phyloP scores from a whole-genome alignment of 2,329 filamentous ascomycete genomes.

The Gaeumannomyces tritici region DNA sequence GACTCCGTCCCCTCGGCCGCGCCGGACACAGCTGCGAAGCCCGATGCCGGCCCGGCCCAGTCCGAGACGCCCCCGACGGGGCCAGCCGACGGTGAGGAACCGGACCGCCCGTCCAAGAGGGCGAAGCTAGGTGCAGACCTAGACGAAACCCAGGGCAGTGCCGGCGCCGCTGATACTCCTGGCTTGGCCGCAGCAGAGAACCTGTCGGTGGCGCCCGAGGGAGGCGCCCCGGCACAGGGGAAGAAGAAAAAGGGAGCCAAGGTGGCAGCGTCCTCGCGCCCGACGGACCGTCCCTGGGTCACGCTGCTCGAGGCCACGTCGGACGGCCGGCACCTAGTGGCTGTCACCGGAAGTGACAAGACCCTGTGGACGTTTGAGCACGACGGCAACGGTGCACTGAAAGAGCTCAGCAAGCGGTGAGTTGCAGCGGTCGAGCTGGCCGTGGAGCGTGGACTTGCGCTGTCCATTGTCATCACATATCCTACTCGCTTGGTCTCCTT shows the following conservation, averaged over 20 bases:
- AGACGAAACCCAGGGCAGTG: constrained; percentile 5
- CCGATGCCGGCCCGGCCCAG: constrained; percentile 17
- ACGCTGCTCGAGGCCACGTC: constrained; percentile 56
- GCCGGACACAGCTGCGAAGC: background rate
- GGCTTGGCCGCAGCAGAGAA: background rate
- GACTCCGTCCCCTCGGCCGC: constrained; percentile 3
- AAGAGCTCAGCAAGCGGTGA: constrained; percentile 64
- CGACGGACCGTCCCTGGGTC: constrained; percentile 52
- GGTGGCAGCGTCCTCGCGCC: constrained; percentile 16
- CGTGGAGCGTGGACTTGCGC: background rate
- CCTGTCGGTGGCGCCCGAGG: constrained; percentile 7
- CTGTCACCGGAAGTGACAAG: constrained; percentile 87
- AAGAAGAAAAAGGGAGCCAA: constrained; percentile 26
- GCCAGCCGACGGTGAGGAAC: background rate
- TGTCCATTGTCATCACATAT: background rate
- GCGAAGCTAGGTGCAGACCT: constrained; percentile 16
- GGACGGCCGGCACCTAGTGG: constrained; percentile 60
- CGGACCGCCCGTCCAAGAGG: constrained; percentile 15
- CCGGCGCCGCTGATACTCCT: background rate
- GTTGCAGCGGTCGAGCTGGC: background rate
- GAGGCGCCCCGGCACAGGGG: constrained; percentile 7
- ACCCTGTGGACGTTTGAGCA: constrained; percentile 73
- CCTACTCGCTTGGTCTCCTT: background rate
- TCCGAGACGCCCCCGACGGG: background rate
- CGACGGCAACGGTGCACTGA: constrained; percentile 48